phyloP scores from a whole-genome alignment of 192 early-diverging fungal species.

The Coemansia sp. region DNA sequence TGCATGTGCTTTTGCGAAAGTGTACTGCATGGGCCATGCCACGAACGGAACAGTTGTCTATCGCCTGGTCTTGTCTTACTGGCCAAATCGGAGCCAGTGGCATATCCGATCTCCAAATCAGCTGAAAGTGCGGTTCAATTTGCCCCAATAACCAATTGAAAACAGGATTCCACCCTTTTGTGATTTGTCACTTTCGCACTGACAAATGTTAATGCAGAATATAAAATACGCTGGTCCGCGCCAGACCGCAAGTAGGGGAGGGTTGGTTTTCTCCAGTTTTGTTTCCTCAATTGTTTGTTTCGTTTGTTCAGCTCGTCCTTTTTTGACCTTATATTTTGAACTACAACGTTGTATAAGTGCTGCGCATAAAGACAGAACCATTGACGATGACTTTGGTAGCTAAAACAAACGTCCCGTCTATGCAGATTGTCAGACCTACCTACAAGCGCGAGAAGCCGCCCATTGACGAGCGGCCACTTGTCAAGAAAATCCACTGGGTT shows the following conservation, averaged over 20 bases:
- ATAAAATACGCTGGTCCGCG: too few relatives aligned
- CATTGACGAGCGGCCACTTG: conserved; percentile 43
- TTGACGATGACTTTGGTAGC: background rate
- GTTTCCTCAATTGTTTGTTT: background rate
- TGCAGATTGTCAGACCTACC: conserved; percentile 62
- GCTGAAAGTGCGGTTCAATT: background rate
- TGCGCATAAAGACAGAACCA: background rate
- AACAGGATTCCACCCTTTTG: too few relatives aligned
- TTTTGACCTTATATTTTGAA: background rate
- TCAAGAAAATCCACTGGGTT: conserved; percentile 65
- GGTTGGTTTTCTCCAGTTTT: background rate
- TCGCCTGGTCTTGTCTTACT: too few relatives aligned
- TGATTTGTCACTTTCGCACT: too few relatives aligned
- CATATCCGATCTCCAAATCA: background rate
- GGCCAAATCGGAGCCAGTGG: too few relatives aligned
- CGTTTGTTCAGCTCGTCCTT: background rate
- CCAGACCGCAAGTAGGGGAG: too few relatives aligned
- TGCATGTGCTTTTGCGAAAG: too few relatives aligned
- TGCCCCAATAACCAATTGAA: too few relatives aligned
- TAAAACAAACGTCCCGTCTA: conserved; percentile 7
- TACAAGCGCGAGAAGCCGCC: conserved; percentile 45
- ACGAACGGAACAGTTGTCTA: too few relatives aligned
- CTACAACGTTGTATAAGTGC: background rate
- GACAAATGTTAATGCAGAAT: too few relatives aligned
- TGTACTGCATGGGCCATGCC: too few relatives aligned